Base-by-base conservation (phyloP, 495 filamentous ascomycete species). In the Xylaria curta region DNA sequence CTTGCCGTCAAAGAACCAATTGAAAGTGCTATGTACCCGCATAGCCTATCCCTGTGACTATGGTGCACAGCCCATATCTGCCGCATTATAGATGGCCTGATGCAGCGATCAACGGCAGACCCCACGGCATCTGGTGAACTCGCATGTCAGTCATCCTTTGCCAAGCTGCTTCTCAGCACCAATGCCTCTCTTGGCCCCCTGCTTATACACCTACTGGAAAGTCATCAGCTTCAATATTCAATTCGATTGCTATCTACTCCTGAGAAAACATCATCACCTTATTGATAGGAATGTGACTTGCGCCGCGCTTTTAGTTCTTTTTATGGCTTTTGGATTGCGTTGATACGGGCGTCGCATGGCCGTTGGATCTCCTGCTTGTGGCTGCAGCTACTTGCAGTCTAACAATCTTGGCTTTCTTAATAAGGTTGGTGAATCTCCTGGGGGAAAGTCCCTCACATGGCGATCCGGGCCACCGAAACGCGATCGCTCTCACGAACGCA, bases 141-240 rank as follows among this genome's bases (percentile, higher is more conserved):
- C 12, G 63, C 21, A 53, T 46, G 42, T 24, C 28, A 67, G 42
- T 24, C 28, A 67, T 56, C 65, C 65, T 5, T 56, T 67, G 49
- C 65, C 65, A 67, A 67, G 65, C 65, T 56, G 13, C 28, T 46
- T 67, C 49, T 56, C 65, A 67, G 33, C 65, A 56, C 47, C 65
- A 67, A 67, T 42, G 31, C 65, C 65, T 67, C 65, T n/a, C 65
- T 67, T 67, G 33, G 65, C 65, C 65, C 62, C 65, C 65, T 31
- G 38, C 38, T 49, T 7, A 10, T 4, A 44, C 13, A 19, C 44
- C 21, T 44, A 10, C 33, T 64, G 42, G 31, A 33, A 17, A 51
- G 62, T 38, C 46, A 46, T 63, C 60, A 5, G 13, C 38, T 4
- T 24, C 62, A 47, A 47, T 33, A 54, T 56, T 44, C 33, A 26